Evolutionary conservation across 495 filamentous ascomycete genomes (phyloP).

Genomic region (Penicillium riverlandense): DNA sequence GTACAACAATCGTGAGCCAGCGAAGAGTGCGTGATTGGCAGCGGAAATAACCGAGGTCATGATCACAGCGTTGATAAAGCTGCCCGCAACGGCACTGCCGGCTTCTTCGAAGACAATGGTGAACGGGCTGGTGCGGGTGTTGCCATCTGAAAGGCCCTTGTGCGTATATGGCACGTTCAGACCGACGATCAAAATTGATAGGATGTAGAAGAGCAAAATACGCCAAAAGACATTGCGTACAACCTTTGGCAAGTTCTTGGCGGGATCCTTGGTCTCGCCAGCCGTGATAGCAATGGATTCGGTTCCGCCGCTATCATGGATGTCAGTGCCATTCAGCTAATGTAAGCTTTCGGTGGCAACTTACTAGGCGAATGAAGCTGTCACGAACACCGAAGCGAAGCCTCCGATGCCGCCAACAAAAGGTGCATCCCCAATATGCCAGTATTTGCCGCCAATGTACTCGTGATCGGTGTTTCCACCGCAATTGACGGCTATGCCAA

Average conservation of each 20-base stretch:
- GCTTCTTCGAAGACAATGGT: conserved; percentile 46
- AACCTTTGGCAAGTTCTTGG: conserved; percentile 40
- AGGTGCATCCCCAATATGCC: conserved; percentile 39
- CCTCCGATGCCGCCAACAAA: conserved; percentile 48
- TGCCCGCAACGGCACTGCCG: conserved; percentile 41
- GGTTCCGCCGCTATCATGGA: conserved; percentile 37
- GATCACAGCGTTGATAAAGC: conserved; percentile 51
- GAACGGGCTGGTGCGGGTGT: conserved; percentile 42
- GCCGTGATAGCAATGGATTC: conserved; percentile 52
- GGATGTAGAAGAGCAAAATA: conserved; percentile 45
- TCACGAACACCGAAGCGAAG: conserved; percentile 48
- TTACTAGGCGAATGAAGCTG: conserved; percentile 44
- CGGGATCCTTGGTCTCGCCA: conserved; percentile 44
- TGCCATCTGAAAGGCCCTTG: conserved; percentile 30
- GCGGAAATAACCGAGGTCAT: conserved; percentile 48
- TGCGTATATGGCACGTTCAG: conserved; percentile 49
- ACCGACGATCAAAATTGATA: conserved; percentile 42
- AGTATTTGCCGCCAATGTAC: conserved; percentile 42
- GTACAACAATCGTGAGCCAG: conserved; percentile 45
- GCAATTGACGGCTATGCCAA: conserved; percentile 45
- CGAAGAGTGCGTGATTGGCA: conserved; percentile 48
- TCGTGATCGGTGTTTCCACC: conserved; percentile 37
- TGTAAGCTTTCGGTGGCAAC: conserved; percentile 1
- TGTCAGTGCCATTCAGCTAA: neutral
- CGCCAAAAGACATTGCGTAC: conserved; percentile 49